phyloP scores from a whole-genome alignment of 352 stramenopile genomes.

The Elongisporangium senticosum region DNA sequence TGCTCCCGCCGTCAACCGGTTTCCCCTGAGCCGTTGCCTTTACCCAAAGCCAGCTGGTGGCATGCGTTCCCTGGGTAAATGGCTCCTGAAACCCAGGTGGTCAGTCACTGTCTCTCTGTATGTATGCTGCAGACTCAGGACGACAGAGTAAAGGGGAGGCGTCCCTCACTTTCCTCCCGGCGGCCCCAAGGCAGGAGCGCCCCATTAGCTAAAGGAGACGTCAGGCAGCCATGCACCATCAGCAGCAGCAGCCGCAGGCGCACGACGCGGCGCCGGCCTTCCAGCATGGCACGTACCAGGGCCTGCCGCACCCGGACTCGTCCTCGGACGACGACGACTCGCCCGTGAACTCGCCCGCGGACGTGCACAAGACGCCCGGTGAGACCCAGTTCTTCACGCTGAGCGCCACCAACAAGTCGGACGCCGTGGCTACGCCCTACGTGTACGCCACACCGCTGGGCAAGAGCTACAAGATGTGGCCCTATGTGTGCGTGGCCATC shows the following conservation, averaged over 20 bases:
- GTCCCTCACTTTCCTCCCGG: not conserved
- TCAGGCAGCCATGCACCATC: not conserved
- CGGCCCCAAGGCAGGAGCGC: too few species aligned
- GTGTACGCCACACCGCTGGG: slow-evolving; percentile 71
- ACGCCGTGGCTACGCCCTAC: slow-evolving; percentile 46
- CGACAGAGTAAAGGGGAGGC: not conserved
- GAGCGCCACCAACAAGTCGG: slow-evolving; percentile 26
- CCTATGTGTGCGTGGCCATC: slow-evolving; percentile 48
- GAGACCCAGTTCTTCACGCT: slow-evolving; percentile 76
- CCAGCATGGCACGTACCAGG: not conserved
- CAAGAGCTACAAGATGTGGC: slow-evolving; percentile 83
- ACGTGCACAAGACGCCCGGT: slow-evolving; percentile 26
- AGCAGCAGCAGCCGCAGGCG: not conserved
- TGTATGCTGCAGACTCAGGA: not conserved
- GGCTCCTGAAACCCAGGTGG: not conserved
- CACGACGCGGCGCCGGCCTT: not conserved
- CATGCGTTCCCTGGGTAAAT: not conserved
- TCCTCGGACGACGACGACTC: slow-evolving; percentile 20
- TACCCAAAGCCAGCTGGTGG: not conserved
- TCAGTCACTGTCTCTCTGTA: not conserved
- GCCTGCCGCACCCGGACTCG: not conserved
- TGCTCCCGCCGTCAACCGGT: not conserved
- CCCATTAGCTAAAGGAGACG: not conserved
- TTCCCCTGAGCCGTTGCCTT: not conserved
- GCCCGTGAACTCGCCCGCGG: slow-evolving; percentile 20